Conservation (phyloP, 108 stramenopile species). For the Nannochloropsis oceanica region DNA sequence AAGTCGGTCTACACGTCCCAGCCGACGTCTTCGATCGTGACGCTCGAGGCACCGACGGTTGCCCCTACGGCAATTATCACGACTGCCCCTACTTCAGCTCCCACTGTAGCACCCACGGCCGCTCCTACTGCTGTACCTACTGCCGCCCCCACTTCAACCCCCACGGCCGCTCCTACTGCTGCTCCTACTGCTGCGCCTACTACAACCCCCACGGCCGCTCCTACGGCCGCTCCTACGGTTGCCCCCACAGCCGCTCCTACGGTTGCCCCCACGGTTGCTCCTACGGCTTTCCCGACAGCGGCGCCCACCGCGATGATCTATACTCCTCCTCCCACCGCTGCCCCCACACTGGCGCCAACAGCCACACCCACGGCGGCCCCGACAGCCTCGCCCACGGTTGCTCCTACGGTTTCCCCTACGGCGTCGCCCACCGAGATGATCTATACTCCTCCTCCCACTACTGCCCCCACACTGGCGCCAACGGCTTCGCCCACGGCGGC, state of each 20-base stretch:
- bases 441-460: neutral
- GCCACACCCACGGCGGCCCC: neutral
- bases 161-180: too few relatives aligned
- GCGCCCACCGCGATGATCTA: neutral
- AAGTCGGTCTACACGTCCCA: neutral
- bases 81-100: too few relatives aligned
- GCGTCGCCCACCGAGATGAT: neutral
- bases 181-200: too few relatives aligned
- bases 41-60: neutral
- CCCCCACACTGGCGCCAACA: neutral
- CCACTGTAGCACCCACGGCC: neutral
- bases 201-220: too few relatives aligned
- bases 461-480: neutral
- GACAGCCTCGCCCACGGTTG: neutral
- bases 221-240: too few relatives aligned
- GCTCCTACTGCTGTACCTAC: neutral
- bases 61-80: neutral
- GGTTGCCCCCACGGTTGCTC: too few relatives aligned
- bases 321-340: neutral
- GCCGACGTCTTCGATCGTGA: neutral
- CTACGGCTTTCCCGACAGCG: neutral
- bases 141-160: neutral
- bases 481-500: neutral
- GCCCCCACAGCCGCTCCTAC: too few relatives aligned
- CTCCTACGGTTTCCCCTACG: neutral